Conservation (phyloP, 2,329 filamentous ascomycete genomes). For the Botryotinia calthae region DNA sequence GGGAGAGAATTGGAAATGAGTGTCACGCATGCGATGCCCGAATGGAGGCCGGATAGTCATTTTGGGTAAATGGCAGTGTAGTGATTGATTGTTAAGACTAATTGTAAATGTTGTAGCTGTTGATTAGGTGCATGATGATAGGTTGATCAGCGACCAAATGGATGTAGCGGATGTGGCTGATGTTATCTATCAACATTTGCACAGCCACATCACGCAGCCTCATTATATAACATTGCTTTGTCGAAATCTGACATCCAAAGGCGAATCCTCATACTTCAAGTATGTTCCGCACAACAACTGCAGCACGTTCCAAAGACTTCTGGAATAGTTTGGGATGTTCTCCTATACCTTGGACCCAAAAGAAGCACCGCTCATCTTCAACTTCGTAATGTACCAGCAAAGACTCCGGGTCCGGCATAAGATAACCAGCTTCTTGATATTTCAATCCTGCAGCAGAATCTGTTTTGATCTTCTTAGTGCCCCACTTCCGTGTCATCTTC, state of each 20-base stretch:
- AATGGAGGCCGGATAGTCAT: constrained; percentile 25
- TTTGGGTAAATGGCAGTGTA: neutral
- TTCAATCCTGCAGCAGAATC: neutral
- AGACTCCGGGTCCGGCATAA: neutral
- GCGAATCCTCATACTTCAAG: neutral
- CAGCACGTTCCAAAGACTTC: neutral
- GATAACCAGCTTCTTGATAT: neutral
- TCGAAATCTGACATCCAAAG: neutral
- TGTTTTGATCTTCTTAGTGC: neutral
- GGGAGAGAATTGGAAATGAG: constrained; percentile 31
- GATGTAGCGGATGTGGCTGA: no score
- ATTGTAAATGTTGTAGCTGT: no score
- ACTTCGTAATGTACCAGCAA: neutral
- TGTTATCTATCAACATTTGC: no score
- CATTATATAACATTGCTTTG: neutral
- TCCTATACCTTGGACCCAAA: neutral
- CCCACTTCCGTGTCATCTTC: neutral
- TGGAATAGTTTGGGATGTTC: neutral
- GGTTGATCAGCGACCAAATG: no score
- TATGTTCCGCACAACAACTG: neutral
- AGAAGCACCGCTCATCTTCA: constrained; percentile 1
- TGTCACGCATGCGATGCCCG: constrained; percentile 29
- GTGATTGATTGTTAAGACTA: neutral
- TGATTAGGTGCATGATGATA: no score
- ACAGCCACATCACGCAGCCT: no score